Percentiles rank a stretch among this genome's conserved stretches.
Evolutionary conservation across 2,329 filamentous ascomycete genomes (phyloP).

Genomic region (Myriosclerotinia curreyana): DNA sequence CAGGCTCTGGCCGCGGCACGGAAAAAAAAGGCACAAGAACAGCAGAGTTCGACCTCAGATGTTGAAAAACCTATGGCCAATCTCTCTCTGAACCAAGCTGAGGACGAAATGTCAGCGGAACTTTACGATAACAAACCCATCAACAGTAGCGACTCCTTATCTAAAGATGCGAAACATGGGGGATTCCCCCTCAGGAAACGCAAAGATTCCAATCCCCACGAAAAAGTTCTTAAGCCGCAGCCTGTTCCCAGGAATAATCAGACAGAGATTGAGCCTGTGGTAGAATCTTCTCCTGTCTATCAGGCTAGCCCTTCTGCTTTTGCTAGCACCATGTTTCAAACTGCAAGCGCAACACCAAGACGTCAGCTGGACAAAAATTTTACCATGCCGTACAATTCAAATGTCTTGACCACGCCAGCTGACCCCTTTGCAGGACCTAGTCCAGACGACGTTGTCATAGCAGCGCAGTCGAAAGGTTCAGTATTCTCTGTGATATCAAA

Average conservation of each 20-base stretch:
- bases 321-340: conserved; percentile 46
- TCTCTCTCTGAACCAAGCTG: conserved; percentile 24
- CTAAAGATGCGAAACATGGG: conserved; percentile 23
- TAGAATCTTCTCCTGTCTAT: conserved; percentile 27
- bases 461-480: conserved; percentile 88
- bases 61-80: conserved; percentile 35
- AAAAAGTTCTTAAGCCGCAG: conserved; percentile 31
- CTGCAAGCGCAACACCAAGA: conserved; percentile 22
- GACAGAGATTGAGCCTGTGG: conserved; percentile 8
- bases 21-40: conserved; percentile 75
- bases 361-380: conserved; percentile 33
- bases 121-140: not conserved
- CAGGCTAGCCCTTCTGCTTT: conserved; percentile 42
- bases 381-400: conserved; percentile 43
- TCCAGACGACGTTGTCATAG: conserved; percentile 84
- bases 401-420: conserved; percentile 43
- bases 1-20: conserved; percentile 84
- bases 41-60: conserved; percentile 38
- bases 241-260: conserved; percentile 13
- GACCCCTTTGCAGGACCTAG: conserved; percentile 79
- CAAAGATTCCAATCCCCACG: conserved; percentile 38
- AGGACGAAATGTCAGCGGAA: not conserved
- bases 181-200: conserved; percentile 38
- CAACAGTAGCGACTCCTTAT: not conserved
- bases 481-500: conserved; percentile 35